phyloP scores from a whole-genome alignment of 2,329 filamentous ascomycete genomes.

The Monosporascus sp. region DNA sequence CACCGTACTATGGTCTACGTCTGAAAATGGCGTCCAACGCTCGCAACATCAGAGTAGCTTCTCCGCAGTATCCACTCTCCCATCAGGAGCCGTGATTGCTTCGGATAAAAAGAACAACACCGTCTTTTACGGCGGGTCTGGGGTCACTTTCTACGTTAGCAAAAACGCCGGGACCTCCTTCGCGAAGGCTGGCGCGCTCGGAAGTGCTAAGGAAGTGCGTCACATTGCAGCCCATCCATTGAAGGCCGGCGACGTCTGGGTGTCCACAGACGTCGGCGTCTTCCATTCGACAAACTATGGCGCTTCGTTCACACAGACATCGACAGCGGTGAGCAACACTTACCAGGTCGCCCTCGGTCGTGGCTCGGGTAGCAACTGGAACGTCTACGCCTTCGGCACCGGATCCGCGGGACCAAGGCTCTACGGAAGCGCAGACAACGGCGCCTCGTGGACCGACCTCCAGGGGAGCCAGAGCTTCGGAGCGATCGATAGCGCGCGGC shows the following conservation, averaged over 20 bases:
- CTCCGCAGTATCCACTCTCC: slow-evolving; percentile 37
- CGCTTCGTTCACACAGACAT: slow-evolving; percentile 36
- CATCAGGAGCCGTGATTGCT: slow-evolving; percentile 42
- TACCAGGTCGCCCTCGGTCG: slow-evolving; percentile 39
- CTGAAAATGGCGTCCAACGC: slow-evolving; percentile 34
- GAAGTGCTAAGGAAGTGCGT: slow-evolving; percentile 41
- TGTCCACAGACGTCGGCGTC: slow-evolving; percentile 48
- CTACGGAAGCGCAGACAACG: slow-evolving; percentile 39
- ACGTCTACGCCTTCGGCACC: slow-evolving; percentile 41
- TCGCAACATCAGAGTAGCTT: slow-evolving; percentile 38
- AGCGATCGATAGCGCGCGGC: slow-evolving; percentile 30
- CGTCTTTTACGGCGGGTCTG: slow-evolving; percentile 46
- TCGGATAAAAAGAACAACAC: slow-evolving; percentile 48
- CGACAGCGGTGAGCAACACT: slow-evolving; percentile 30
- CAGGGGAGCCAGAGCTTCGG: slow-evolving; percentile 43
- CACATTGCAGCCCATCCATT: slow-evolving; percentile 51
- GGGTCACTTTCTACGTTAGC: slow-evolving; percentile 45
- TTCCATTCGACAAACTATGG: slow-evolving; percentile 50
- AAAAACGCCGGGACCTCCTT: slow-evolving; percentile 43
- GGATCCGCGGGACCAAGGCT: slow-evolving; percentile 37
- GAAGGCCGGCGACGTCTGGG: slow-evolving; percentile 54
- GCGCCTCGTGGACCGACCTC: slow-evolving; percentile 39
- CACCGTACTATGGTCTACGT: slow-evolving; percentile 42
- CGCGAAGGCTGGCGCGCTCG: slow-evolving; percentile 30
- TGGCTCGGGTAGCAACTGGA: slow-evolving; percentile 35